phyloP scores from a whole-genome alignment of 1,284 basidiomycete species.

The Phellopilus nigrolimitatus region DNA sequence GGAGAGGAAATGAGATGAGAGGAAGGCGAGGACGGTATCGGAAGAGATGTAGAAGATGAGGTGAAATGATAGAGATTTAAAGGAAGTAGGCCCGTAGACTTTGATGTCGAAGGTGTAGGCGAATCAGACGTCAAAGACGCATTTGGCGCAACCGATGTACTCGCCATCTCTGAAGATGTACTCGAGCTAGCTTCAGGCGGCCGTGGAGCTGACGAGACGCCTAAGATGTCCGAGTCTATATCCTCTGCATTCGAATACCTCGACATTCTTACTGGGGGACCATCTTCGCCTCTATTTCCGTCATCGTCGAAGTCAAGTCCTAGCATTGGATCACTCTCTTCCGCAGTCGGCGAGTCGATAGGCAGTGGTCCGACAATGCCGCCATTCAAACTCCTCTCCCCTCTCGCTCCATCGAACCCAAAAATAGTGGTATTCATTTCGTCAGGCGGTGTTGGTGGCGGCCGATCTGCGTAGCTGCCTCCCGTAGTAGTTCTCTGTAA shows the following conservation, averaged over 20 bases:
- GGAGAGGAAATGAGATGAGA: background rate
- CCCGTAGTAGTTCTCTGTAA: conserved; percentile 7
- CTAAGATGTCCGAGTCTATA: background rate
- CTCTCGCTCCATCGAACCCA: background rate
- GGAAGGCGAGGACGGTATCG: background rate
- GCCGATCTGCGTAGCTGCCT: conserved; percentile 19
- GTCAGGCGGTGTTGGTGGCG: conserved; percentile 19
- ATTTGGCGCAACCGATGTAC: no score
- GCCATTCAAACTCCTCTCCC: conserved; percentile 14
- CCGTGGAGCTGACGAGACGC: background rate
- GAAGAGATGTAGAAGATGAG: conserved; percentile 13
- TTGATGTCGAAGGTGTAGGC: background rate
- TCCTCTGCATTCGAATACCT: background rate
- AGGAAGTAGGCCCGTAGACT: background rate
- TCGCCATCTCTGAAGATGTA: conserved; percentile 12
- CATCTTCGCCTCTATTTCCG: background rate
- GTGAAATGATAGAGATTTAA: background rate
- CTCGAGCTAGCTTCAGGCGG: background rate
- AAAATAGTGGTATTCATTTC: conserved; percentile 14
- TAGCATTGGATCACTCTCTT: conserved; percentile 19
- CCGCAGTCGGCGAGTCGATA: conserved; percentile 11
- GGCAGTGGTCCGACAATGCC: conserved; percentile 14
- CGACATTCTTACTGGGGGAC: background rate
- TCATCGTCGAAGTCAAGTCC: conserved; percentile 10
- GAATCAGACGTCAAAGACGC: background rate